Conservation (phyloP, 2,329 filamentous ascomycete species). For the Phyllosticta citrichinensis region DNA sequence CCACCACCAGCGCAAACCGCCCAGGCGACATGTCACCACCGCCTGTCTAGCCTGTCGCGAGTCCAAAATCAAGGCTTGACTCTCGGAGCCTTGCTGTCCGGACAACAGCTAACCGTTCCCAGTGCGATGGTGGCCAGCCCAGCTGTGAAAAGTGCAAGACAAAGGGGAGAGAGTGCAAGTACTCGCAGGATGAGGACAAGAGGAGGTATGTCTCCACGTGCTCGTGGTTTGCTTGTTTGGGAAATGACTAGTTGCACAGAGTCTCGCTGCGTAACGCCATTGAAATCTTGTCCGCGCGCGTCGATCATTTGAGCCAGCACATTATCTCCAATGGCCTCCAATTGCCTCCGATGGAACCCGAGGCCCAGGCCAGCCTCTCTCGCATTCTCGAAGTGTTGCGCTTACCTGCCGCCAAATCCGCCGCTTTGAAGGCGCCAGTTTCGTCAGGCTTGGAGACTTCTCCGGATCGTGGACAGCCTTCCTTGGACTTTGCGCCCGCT, state of each 20-base stretch:
- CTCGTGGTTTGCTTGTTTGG: neutral
- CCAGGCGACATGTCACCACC: slow-evolving; percentile 10
- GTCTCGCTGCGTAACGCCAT: slow-evolving; percentile 11
- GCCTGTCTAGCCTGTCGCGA: slow-evolving; percentile 11
- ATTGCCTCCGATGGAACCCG: slow-evolving; percentile 8
- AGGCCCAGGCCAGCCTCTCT: neutral
- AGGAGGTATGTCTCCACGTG: slow-evolving; percentile 1
- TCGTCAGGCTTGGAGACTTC: neutral
- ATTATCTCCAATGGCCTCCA: slow-evolving; percentile 8
- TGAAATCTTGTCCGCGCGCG: slow-evolving; percentile 6
- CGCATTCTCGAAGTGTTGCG: slow-evolving; percentile 9
- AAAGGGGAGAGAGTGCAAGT: slow-evolving; percentile 9
- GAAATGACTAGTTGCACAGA: neutral
- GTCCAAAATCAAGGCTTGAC: slow-evolving; percentile 11
- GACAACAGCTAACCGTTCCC: slow-evolving; percentile 6
- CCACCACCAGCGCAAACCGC: slow-evolving; percentile 4
- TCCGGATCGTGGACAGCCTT: slow-evolving; percentile 2
- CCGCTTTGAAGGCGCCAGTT: neutral
- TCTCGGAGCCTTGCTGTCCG: neutral
- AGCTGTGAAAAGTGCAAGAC: slow-evolving; percentile 11
- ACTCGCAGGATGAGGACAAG: slow-evolving; percentile 10
- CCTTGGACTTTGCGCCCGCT: slow-evolving; percentile 4
- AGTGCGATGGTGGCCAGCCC: slow-evolving; percentile 10
- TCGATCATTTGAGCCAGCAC: slow-evolving; percentile 9
- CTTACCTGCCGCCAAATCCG: slow-evolving; percentile 5